phyloP scores from a whole-genome alignment of 352 stramenopile genomes.

The Albugo candida region DNA sequence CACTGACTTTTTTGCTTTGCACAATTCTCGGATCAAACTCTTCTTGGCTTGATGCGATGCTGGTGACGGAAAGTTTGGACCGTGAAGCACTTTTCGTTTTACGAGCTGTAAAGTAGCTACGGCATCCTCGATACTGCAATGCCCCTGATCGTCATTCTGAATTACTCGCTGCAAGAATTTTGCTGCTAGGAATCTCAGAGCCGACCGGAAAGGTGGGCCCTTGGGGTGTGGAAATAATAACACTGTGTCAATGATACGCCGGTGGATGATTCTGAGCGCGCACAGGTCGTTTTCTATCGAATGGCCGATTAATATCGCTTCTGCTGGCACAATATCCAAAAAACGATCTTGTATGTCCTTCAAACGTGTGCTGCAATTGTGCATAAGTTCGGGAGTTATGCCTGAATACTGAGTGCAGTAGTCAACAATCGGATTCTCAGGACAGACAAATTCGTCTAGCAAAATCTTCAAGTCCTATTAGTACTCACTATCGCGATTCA shows the following conservation, averaged over 20 bases:
- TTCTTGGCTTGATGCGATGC: slow-evolving; percentile 54
- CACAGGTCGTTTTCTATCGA: slow-evolving; percentile 76
- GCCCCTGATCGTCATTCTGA: slow-evolving; percentile 43
- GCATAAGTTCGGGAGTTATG: slow-evolving; percentile 68
- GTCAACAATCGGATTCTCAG: slow-evolving; percentile 63
- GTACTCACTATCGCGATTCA: neutral
- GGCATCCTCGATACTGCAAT: slow-evolving; percentile 71
- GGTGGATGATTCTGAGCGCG: slow-evolving; percentile 46
- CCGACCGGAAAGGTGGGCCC: slow-evolving; percentile 52
- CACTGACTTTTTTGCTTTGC: slow-evolving; percentile 45
- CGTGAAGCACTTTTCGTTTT: slow-evolving; percentile 57
- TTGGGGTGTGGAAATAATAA: slow-evolving; percentile 69
- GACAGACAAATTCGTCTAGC: slow-evolving; percentile 68
- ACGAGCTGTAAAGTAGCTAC: slow-evolving; percentile 52
- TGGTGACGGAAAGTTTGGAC: slow-evolving; percentile 47
- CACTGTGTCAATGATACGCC: slow-evolving; percentile 59
- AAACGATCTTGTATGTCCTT: slow-evolving; percentile 47
- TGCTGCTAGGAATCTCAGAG: slow-evolving; percentile 48
- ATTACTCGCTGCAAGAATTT: slow-evolving; percentile 54
- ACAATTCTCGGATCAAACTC: slow-evolving; percentile 61
- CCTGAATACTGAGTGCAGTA: slow-evolving; percentile 78
- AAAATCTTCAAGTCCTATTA: slow-evolving; percentile 14
- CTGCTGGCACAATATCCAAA: slow-evolving; percentile 26
- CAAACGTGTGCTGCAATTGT: slow-evolving; percentile 32
- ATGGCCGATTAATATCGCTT: slow-evolving; percentile 74